Base-by-base conservation (phyloP, 2,329 filamentous ascomycete species). In the Ophiobolus disseminans region DNA sequence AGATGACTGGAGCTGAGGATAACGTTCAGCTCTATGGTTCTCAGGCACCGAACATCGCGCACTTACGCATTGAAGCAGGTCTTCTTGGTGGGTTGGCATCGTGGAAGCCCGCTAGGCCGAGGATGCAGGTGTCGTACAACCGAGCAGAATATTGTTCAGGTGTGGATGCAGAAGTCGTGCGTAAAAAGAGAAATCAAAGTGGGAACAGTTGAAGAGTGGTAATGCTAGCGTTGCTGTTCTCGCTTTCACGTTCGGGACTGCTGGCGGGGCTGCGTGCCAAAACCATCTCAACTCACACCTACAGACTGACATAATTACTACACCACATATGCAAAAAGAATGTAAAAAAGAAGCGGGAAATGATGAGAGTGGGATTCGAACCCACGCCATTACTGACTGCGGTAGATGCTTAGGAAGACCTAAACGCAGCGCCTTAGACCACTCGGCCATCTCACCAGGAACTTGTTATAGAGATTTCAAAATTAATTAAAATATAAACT, bases 391-490 rank as follows among this genome's bases (percentile, higher is more conserved):
- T 58, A 32, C 45, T 35, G 44, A 64, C 59, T 65, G 57, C 57
- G 62, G 60, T 44, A 48, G 31, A 44, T 53, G 50, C 39, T 50
- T 37, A 53, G 40, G 19, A 19, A 40, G 6, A 56, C 63, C 63
- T 65, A 66, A 66, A 66, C 63, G 58, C 60, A 65, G 58, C 61
- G 63, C 63, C 63, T 63, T 66, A 66, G 56, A 63, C 62, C 62
- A 60, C 62, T 65, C 58, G 60, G 60, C 60, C 59, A 60, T 47
- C 50, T 57, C 40, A 39, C 55, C 55, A 23, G 1, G 8, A 26
- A 26, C 25, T 26, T 26, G 13, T 26, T 26, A 26, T 26, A 26
- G 13, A 7, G 13, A 13, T 26, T 26, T 26, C 7, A 26, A 26
- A 13, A 7, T 26, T 26, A 7, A 26, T 7, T 26, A n/a, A n/a